Evolutionary conservation across 108 stramenopile species (phyloP), one percentile per base, ranked within the genome.

Genomic region (Nitzschia sp.): DNA sequence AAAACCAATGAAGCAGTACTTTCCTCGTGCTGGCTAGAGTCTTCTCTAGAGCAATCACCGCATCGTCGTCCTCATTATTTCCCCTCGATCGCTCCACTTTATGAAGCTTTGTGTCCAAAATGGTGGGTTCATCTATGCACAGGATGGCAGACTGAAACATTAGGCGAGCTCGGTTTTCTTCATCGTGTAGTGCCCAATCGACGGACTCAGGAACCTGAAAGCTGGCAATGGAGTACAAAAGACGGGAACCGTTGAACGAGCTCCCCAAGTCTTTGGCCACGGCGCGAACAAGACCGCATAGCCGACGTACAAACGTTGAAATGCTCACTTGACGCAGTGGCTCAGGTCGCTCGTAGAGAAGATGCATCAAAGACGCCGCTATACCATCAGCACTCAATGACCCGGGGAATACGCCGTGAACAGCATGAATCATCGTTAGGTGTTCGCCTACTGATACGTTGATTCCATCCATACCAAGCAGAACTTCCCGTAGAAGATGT

Each of bases 81-180:
- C 31, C 17, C n/a, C 5, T 58, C 52, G 66, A 23, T n/a, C 58
- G 44, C 1, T 62, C 66, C 45, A 27, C 23, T 23, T 22, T 62
- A 47, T 22, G 28, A 58, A 26, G 15, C 44, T 21, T 45, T 57
- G 54, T 30, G 26, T 58, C 21, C 25, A 68, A 64, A 45, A 34
- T 52, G 46, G 33, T 9, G 1, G n/a, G 52, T 23, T 66, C 52
- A 26, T 70, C 50, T 25, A 80, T 73, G 17, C 76, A 23, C 30
- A 87, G 60, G 25, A 73, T 79, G 2, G 70, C 71, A 47, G 82
- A 85, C 45, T 87, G 82, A 45, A 87, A 82, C 63, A 91, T 77
- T 3, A 91, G 64, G 25, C 86, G 76, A 17, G 80, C 78, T 56
- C 62, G 78, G 31, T 66, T 68, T 47, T 79, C 81, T 68, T 74